Evolutionary conservation across 768 basidiomycete genomes (phyloP).

Genomic region (button mushroom (Agaricus bisporus)): DNA sequence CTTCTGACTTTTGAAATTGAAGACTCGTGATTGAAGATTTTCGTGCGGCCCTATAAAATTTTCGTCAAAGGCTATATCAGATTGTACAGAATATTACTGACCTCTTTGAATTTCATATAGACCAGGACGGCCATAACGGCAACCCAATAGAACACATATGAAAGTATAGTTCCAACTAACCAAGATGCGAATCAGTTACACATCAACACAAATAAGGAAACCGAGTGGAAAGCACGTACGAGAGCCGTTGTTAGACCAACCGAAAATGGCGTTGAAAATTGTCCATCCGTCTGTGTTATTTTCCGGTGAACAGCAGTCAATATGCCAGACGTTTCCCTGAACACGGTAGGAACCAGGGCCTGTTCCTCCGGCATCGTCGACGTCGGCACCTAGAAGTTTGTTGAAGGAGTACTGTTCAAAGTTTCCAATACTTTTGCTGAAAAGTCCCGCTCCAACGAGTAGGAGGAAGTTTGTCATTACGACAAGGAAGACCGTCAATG

Average conservation of each 20-base stretch:
- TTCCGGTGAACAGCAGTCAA: conserved; percentile 72
- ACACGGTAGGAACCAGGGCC: conserved; percentile 86
- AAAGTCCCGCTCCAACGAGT: conserved; percentile 91
- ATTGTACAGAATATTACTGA: conserved; percentile 14
- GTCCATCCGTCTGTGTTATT: conserved; percentile 61
- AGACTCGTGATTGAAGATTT: conserved; percentile 50
- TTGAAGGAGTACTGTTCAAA: conserved; percentile 71
- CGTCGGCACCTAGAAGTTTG: conserved; percentile 62
- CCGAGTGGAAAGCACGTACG: conserved; percentile 27
- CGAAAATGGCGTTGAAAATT: conserved; percentile 80
- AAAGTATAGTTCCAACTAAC: conserved; percentile 69
- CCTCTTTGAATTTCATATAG: conserved; percentile 61
- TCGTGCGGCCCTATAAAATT: conserved; percentile 54
- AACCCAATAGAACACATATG: conserved; percentile 92
- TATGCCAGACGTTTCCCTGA: conserved; percentile 81
- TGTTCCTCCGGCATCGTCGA: conserved; percentile 58
- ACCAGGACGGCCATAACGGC: conserved; percentile 65
- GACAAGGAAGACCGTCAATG: conserved; percentile 82
- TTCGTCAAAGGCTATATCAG: not conserved
- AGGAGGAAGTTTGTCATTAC: conserved; percentile 89
- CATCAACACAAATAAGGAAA: not conserved
- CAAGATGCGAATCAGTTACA: not conserved
- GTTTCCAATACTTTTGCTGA: conserved; percentile 68
- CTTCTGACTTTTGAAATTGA: conserved; percentile 28
- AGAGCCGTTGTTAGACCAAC: conserved; percentile 84